Percentiles rank a stretch among this genome's conserved stretches.
Conservation (phyloP, 2,329 filamentous ascomycete genomes). For the Penicillium brevicompactum region DNA sequence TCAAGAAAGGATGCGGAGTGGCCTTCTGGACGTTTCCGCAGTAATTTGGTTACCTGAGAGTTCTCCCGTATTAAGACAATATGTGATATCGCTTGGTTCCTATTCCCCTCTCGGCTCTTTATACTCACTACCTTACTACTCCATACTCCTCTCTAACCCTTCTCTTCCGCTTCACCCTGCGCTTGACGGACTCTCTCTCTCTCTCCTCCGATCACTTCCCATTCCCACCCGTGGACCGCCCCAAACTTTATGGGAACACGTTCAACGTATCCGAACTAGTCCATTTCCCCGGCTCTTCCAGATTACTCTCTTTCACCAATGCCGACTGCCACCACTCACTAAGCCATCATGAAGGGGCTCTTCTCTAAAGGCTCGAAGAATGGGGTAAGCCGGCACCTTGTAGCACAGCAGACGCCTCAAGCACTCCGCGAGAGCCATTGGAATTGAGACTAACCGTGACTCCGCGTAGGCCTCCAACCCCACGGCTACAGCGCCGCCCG, state of each 20-base stretch:
- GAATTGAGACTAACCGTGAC: slow-evolving; percentile 20
- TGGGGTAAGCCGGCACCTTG: slow-evolving; percentile 32
- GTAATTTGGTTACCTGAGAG: not conserved
- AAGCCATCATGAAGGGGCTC: slow-evolving; percentile 41
- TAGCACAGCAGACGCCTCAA: slow-evolving; percentile 19
- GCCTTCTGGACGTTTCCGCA: slow-evolving; percentile 14
- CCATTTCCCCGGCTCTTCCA: not conserved
- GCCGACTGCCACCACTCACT: slow-evolving; percentile 27
- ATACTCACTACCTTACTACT: too few relatives aligned
- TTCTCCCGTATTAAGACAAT: too few relatives aligned
- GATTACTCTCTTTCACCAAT: slow-evolving; percentile 19
- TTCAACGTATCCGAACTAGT: slow-evolving; percentile 3
- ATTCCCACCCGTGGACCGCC: slow-evolving; percentile 12
- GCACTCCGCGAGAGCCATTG: slow-evolving; percentile 15
- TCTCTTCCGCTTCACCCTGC: not conserved
- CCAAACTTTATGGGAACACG: slow-evolving; percentile 17
- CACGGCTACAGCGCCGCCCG: slow-evolving; percentile 47
- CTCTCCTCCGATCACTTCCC: not conserved
- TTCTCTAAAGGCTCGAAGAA: slow-evolving; percentile 44
- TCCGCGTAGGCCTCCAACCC: slow-evolving; percentile 49
- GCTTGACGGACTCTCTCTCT: slow-evolving; percentile 2
- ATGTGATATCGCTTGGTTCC: not conserved
- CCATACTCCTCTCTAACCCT: not conserved
- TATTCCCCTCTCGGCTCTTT: not conserved
- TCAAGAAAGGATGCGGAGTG: slow-evolving; percentile 2